Conservation (phyloP, 2,329 filamentous ascomycete genomes). For the Ramichloridium luteum region DNA sequence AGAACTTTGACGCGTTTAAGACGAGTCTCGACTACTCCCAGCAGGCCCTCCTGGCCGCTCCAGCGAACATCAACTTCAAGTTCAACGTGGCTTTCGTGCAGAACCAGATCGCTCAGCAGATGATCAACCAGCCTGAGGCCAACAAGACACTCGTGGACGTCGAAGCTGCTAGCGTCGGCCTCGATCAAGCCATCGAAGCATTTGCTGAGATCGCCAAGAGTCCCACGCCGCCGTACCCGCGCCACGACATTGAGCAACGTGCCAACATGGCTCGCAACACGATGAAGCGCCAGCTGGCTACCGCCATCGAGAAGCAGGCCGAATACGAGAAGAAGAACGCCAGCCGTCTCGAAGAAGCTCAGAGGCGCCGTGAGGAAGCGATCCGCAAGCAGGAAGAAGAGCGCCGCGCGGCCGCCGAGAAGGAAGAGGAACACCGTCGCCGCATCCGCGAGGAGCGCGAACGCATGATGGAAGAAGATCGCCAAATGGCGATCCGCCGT, state of each 20-base stretch:
- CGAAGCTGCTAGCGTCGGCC: slow-evolving; percentile 62
- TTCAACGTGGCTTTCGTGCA: slow-evolving; percentile 98
- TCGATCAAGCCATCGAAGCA: slow-evolving; percentile 72
- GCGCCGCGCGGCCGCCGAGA: slow-evolving; percentile 53
- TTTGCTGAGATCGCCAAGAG: slow-evolving; percentile 48
- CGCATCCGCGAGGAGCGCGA: slow-evolving; percentile 80
- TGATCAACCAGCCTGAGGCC: slow-evolving; percentile 61
- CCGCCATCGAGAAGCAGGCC: slow-evolving; percentile 69
- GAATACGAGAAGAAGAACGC: slow-evolving; percentile 92
- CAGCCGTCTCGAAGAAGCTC: slow-evolving; percentile 69
- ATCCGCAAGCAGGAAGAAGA: slow-evolving; percentile 66
- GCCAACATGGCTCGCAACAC: slow-evolving; percentile 97
- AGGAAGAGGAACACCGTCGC: slow-evolving; percentile 60
- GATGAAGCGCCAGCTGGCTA: slow-evolving; percentile 79
- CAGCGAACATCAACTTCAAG: slow-evolving; percentile 69
- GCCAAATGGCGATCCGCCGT: slow-evolving; percentile 57
- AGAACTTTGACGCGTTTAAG: slow-evolving; percentile 49
- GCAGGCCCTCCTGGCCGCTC: slow-evolving; percentile 62
- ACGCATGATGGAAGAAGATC: slow-evolving; percentile 62
- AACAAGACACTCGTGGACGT: slow-evolving; percentile 71
- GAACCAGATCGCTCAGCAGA: slow-evolving; percentile 76
- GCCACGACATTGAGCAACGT: slow-evolving; percentile 81
- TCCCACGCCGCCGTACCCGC: slow-evolving; percentile 71
- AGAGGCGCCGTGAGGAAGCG: slow-evolving; percentile 69
- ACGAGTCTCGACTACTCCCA: slow-evolving; percentile 51